Conservation (phyloP, 2,329 filamentous ascomycete genomes). For the Metarhizium brunneum region DNA sequence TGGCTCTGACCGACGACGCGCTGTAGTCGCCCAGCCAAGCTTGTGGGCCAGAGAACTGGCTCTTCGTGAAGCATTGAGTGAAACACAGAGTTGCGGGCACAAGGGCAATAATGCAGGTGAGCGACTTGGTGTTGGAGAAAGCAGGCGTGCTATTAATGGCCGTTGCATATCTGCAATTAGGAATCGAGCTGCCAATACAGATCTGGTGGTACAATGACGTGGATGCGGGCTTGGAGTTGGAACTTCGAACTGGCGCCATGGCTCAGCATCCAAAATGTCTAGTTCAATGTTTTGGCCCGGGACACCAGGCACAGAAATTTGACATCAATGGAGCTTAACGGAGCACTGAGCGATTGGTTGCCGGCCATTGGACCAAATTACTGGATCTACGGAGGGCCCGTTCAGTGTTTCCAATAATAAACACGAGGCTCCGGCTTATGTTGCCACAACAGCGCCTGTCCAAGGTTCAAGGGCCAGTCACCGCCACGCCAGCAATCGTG, state of each 20-base stretch:
- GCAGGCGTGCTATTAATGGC: not conserved
- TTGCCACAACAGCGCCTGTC: not conserved
- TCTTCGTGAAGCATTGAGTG: not conserved
- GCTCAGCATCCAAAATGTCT: no score
- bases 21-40: not conserved
- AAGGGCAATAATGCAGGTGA: not conserved
- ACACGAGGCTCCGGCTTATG: not conserved
- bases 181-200: no score
- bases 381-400: not conserved
- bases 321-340: no score
- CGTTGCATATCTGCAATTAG: not conserved
- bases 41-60: not conserved
- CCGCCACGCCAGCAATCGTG: no score
- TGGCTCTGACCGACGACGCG: slow-evolving; percentile 5
- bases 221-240: no score
- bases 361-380: not conserved
- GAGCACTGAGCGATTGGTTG: not conserved
- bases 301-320: no score
- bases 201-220: no score
- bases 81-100: not conserved
- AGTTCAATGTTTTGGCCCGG: no score
- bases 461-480: no score
- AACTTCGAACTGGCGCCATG: no score
- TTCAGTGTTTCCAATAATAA: slow-evolving; percentile 3
- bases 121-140: no score